phyloP scores from a whole-genome alignment of 2,329 filamentous ascomycete genomes.

The Xylariaceae sp. region DNA sequence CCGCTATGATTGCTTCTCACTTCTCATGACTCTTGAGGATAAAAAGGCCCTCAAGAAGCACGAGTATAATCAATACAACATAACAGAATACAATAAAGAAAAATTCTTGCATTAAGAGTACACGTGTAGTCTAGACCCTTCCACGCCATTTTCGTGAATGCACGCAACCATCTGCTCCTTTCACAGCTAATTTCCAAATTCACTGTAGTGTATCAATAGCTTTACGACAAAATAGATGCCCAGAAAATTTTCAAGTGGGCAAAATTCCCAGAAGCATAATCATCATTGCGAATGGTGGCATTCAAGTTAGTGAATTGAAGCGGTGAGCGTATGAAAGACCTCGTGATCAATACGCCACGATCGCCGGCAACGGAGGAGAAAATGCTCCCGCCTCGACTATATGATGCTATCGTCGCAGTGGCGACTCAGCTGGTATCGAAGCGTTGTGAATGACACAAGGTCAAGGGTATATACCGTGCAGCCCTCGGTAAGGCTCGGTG shows the following conservation, averaged over 20 bases:
- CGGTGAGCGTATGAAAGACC: not conserved
- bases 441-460: slow-evolving; percentile 8
- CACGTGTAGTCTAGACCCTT: not conserved
- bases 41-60: slow-evolving; percentile 25
- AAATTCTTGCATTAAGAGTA: slow-evolving; percentile 6
- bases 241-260: not conserved
- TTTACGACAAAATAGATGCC: no score
- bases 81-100: slow-evolving; percentile 22
- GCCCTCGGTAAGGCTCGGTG: not conserved
- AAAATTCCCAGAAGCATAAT: slow-evolving; percentile 2
- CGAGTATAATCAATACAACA: slow-evolving; percentile 30
- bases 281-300: not conserved
- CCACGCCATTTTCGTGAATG: not conserved
- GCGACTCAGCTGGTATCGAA: slow-evolving; percentile 1
- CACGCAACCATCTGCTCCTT: not conserved
- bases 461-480: not conserved
- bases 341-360: slow-evolving; percentile 1
- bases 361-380: not conserved
- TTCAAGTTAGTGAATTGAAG: not conserved
- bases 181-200: no score
- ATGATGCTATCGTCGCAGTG: slow-evolving; percentile 10
- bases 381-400: slow-evolving; percentile 6
- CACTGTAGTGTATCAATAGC: no score
- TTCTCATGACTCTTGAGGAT: slow-evolving; percentile 35
- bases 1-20: slow-evolving; percentile 39